Base-by-base conservation (phyloP, 495 filamentous ascomycete species). In the Thozetella sp. region DNA sequence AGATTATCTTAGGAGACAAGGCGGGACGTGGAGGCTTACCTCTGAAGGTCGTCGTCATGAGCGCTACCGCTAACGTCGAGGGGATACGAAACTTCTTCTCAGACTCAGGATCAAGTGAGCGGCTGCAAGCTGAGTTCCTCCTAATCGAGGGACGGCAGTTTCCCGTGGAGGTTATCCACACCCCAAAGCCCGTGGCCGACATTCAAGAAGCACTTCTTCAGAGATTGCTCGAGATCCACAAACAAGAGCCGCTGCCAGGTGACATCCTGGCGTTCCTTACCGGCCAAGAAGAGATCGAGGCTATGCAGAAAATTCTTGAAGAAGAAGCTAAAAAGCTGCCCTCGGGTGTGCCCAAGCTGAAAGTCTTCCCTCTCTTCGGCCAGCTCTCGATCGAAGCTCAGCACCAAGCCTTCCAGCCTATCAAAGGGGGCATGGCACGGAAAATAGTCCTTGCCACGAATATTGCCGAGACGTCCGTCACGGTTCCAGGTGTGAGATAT, bases 391-490 rank as follows among this genome's bases (percentile, higher is more conserved):
- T 93, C 58, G 80, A 82, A 60, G 88, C 89, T 0, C 96, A 99
- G 65, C 91, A 96, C 63, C 81, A 86, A 20, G 91, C 93, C 23
- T 99, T 99, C 68, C 79, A 86, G 23, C 90, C 89, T 4, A 80
- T 92, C 25, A 89, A 91, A 1, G 83, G 85, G 11, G 79, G 80
- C 20, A 81, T 78, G 50, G 96, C 90, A 0, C 84, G 96, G 40
- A 99, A 98, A 65, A 75, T 99, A 9, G 92, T 99, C 12, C 80
- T 99, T 2, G 85, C 93, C 0, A 99, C 96, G 15, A 99, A 99
- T 71, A 97, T 99, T 62, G 96, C 96, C 22, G 96, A 99, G 67
- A 98, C 96, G 0, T 99, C 96, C 1, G 89, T 99, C 55, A 99
- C 96, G 0, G 93, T 99, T 0, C 88, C 94, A 9, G 96, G 96